Conservation (phyloP, 495 filamentous ascomycete species). For the Neurospora terricola region DNA sequence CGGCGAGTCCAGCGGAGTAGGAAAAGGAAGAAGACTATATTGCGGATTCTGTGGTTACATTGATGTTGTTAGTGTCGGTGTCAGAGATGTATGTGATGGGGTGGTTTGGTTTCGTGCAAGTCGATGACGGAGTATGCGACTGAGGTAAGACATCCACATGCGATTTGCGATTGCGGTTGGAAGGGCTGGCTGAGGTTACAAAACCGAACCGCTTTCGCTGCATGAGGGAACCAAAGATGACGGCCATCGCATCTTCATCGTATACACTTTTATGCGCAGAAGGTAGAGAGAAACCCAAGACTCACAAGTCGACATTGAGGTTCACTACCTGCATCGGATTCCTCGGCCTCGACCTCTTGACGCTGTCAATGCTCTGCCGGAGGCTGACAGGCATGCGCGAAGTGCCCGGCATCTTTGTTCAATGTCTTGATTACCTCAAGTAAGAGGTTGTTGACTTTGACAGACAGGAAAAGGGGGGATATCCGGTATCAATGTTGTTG, state of each 20-base stretch:
- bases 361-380: conserved; percentile 48
- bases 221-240: background rate
- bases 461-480: background rate
- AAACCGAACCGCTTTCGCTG: background rate
- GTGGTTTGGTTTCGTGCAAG: background rate
- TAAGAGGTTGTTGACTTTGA: background rate
- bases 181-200: background rate
- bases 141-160: background rate
- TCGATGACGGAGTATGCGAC: background rate
- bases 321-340: conserved; percentile 57
- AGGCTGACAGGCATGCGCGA: conserved; percentile 60
- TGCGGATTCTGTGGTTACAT: conserved; percentile 52
- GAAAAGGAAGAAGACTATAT: conserved; percentile 85
- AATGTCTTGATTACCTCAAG: background rate
- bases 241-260: background rate
- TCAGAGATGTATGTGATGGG: background rate
- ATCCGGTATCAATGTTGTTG: background rate
- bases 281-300: conserved; percentile 8
- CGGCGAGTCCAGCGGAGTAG: conserved; percentile 78
- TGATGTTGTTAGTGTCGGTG: conserved; percentile 6
- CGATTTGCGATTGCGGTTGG: background rate
- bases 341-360: conserved; percentile 42
- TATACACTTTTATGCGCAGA: background rate
- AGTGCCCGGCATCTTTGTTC: conserved; percentile 45
- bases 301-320: conserved; percentile 61